Percentiles rank a stretch among this genome's conserved stretches.
These are phyloP conservation scores for Suhomyces bolitotheri DNA, from an alignment of 1,139 yeast genomes.

Conservation along the genomic window DNA sequence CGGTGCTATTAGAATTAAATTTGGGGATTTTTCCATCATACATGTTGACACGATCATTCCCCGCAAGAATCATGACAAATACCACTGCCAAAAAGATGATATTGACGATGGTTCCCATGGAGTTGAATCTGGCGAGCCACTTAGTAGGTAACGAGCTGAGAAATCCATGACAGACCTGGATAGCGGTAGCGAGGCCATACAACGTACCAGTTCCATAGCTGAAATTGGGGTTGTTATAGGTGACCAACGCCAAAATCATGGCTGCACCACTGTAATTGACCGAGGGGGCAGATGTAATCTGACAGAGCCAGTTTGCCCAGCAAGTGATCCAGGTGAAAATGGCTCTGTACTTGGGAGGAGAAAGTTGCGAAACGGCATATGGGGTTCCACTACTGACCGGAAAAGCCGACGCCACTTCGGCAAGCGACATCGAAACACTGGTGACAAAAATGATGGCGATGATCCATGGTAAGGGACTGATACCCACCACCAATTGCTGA, in stretches of 20 bases:
- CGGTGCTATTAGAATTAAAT: constrained; percentile 51
- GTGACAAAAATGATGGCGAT: constrained; percentile 51
- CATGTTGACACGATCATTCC: constrained; percentile 40
- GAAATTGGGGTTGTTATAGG: constrained; percentile 24
- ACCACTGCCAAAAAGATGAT: constrained; percentile 54
- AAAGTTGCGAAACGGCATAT: constrained; percentile 50
- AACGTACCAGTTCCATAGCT: constrained; percentile 22
- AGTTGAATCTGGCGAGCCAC: constrained; percentile 57
- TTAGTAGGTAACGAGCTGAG: constrained; percentile 55
- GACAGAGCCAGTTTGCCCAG: constrained; percentile 47
- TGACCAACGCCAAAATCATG: constrained; percentile 57
- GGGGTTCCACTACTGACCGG: constrained; percentile 54
- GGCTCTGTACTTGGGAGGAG: constrained; percentile 56
- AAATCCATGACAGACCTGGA: constrained; percentile 51
- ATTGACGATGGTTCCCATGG: constrained; percentile 53
- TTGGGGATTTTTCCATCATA: constrained; percentile 34
- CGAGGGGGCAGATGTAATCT: constrained; percentile 61
- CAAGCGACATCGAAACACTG: constrained; percentile 51
- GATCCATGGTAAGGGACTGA: constrained; percentile 57
- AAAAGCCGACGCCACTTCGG: constrained; percentile 49
- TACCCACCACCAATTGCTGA: constrained; percentile 53
- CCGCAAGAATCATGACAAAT: constrained; percentile 58
- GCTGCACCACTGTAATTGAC: constrained; percentile 62
- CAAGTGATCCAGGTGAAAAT: constrained; percentile 44
- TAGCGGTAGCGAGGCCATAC: constrained; percentile 37